Conservation (phyloP, 2,329 filamentous ascomycete species). For the Curvularia lunata region DNA sequence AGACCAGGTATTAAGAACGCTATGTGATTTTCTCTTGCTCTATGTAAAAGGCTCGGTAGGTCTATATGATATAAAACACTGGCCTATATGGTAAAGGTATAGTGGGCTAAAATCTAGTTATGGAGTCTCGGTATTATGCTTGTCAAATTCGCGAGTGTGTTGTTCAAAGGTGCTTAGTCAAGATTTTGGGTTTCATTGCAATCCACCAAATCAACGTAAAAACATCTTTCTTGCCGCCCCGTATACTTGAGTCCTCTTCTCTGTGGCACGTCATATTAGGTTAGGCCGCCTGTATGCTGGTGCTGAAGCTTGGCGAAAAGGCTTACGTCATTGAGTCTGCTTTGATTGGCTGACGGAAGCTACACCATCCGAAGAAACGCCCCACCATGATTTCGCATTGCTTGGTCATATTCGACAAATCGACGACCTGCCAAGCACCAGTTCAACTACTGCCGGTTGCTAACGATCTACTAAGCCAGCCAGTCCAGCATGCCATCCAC, state of each 20-base stretch:
- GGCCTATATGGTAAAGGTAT: too few relatives aligned
- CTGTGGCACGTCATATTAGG: too few relatives aligned
- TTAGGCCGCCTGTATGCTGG: not conserved
- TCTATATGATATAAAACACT: too few relatives aligned
- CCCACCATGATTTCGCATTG: conserved; percentile 17
- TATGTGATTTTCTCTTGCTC: too few relatives aligned
- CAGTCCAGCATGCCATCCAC: conserved; percentile 27
- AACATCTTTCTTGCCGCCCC: too few relatives aligned
- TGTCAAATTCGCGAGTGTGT: not conserved
- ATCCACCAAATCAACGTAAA: too few relatives aligned
- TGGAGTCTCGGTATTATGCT: not conserved
- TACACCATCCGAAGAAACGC: conserved; percentile 4
- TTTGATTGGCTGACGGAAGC: conserved; percentile 13
- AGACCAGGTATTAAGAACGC: too few relatives aligned
- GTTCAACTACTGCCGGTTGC: conserved; percentile 24
- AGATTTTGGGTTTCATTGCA: too few relatives aligned
- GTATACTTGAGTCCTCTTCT: too few relatives aligned
- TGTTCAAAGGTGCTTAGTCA: not conserved
- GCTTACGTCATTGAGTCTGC: not conserved
- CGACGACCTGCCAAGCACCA: conserved; percentile 19
- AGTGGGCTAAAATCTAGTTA: not conserved
- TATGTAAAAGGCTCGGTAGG: too few relatives aligned
- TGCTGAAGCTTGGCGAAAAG: conserved; percentile 6
- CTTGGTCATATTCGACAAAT: conserved; percentile 34
- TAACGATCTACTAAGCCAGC: conserved; percentile 39